Evolutionary conservation across 2,329 filamentous ascomycete species (phyloP).

Genomic region (Elsinoe australis): DNA sequence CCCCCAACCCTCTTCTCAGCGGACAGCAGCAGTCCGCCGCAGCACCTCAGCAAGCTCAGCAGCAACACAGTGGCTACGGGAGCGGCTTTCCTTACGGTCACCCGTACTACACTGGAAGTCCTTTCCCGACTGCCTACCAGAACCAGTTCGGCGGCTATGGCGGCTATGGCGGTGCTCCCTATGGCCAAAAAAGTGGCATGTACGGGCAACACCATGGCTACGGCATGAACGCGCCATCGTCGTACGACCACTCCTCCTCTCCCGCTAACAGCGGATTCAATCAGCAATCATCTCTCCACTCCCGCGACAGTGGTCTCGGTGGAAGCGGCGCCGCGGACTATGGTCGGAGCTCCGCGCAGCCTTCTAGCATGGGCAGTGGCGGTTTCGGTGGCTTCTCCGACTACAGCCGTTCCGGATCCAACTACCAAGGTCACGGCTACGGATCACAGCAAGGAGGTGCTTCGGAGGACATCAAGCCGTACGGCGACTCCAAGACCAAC

Average conservation of each 20-base stretch:
- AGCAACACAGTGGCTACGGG: constrained; percentile 43
- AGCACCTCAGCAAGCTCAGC: constrained; percentile 36
- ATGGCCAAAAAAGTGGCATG: constrained; percentile 38
- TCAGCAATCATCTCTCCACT: constrained; percentile 36
- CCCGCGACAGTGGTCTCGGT: constrained; percentile 40
- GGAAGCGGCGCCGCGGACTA: constrained; percentile 52
- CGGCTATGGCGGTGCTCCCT: constrained; percentile 43
- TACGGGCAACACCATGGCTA: constrained; percentile 58
- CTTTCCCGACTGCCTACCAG: constrained; percentile 57
- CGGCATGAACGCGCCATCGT: constrained; percentile 46
- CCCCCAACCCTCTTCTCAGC: constrained; percentile 68
- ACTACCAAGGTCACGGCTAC: constrained; percentile 47
- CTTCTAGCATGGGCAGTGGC: constrained; percentile 47
- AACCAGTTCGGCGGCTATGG: constrained; percentile 51
- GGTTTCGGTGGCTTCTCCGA: constrained; percentile 49
- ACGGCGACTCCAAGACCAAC: constrained; percentile 48
- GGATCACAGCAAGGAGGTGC: constrained; percentile 41
- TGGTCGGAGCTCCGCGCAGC: constrained; percentile 46
- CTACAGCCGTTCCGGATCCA: constrained; percentile 51
- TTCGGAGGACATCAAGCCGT: constrained; percentile 44
- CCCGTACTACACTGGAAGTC: constrained; percentile 50
- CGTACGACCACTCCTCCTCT: constrained; percentile 56
- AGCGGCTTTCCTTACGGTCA: constrained; percentile 53
- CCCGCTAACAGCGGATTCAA: constrained; percentile 55
- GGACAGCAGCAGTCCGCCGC: constrained; percentile 48